Evolutionary conservation across 805 yeast species (phyloP).

Genomic region (Schwanniomyces polymorphus): DNA sequence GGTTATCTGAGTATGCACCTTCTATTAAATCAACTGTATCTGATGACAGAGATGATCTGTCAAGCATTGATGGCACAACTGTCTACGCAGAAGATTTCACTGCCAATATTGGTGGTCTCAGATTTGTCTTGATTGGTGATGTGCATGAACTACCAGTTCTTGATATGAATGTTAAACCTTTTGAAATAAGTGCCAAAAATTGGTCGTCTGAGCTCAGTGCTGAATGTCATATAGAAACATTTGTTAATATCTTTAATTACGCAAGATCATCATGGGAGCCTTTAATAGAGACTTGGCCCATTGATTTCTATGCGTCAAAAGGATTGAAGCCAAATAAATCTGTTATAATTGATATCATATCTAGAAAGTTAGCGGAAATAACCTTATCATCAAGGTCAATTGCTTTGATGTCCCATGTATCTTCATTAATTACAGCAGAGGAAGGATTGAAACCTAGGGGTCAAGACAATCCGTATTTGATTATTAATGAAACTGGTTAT

Average conservation of each 20-base stretch:
- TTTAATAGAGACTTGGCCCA: slow-evolving; percentile 81
- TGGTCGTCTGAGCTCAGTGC: slow-evolving; percentile 87
- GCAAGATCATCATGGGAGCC: slow-evolving; percentile 96
- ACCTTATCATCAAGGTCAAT: slow-evolving; percentile 81
- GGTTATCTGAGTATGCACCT: slow-evolving; percentile 66
- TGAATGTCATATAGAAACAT: slow-evolving; percentile 61
- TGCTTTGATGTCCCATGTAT: slow-evolving; percentile 71
- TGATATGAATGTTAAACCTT: slow-evolving; percentile 72
- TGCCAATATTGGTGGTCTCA: slow-evolving; percentile 69
- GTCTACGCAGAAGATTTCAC: slow-evolving; percentile 68
- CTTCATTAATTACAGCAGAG: slow-evolving; percentile 55
- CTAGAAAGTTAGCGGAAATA: slow-evolving; percentile 74
- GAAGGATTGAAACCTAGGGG: slow-evolving; percentile 64
- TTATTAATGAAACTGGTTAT: slow-evolving; percentile 82
- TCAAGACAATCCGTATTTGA: slow-evolving; percentile 76
- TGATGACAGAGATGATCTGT: slow-evolving; percentile 5
- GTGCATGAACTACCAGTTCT: slow-evolving; percentile 86
- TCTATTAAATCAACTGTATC: slow-evolving; percentile 51
- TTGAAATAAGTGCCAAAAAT: slow-evolving; percentile 65
- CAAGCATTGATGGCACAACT: slow-evolving; percentile 35
- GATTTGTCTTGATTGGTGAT: slow-evolving; percentile 85
- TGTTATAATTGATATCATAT: slow-evolving; percentile 65
- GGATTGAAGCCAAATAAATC: slow-evolving; percentile 45
- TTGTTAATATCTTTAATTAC: slow-evolving; percentile 79
- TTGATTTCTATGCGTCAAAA: slow-evolving; percentile 67